A percentile compares a stretch with the other conserved stretches of the same genome.
phyloP scores from a whole-genome alignment of 2,329 filamentous ascomycete species.

The Ascochyta clinopodiicola region DNA sequence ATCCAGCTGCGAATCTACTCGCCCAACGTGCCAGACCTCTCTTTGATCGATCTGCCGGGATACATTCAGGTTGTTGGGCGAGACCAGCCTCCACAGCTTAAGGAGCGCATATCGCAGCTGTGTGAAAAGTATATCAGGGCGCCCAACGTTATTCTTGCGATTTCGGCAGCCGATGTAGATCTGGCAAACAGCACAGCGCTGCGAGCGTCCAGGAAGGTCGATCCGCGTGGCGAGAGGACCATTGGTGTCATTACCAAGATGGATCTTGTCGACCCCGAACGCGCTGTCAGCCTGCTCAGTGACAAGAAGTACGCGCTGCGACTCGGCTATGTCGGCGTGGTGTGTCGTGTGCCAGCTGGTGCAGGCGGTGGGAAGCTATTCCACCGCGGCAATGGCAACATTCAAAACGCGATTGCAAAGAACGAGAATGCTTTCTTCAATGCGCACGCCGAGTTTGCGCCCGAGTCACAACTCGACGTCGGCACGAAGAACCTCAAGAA shows the following conservation, averaged over 20 bases:
- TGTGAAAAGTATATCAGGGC: conserved; percentile 98
- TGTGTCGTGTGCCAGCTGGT: conserved; percentile 76
- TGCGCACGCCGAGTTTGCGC: conserved; percentile 82
- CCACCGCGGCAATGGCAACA: conserved; percentile 79
- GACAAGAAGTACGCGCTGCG: conserved; percentile 94
- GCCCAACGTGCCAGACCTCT: conserved; percentile 92
- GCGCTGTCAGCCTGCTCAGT: conserved; percentile 78
- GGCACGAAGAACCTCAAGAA: conserved; percentile 88
- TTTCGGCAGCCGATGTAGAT: conserved; percentile 97
- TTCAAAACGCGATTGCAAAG: conserved; percentile 80
- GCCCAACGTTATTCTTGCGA: conserved; percentile 95
- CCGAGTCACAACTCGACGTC: conserved; percentile 73
- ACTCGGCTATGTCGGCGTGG: conserved; percentile 95
- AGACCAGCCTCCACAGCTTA: conserved; percentile 88
- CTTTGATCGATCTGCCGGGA: conserved; percentile 92
- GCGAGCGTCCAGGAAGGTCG: conserved; percentile 86
- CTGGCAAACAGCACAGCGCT: conserved; percentile 94
- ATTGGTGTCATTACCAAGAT: conserved; percentile 99
- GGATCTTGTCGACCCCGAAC: conserved; percentile 87
- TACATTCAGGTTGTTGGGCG: conserved; percentile 96
- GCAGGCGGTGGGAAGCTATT: conserved; percentile 72
- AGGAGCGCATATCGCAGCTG: conserved; percentile 93
- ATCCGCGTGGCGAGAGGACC: conserved; percentile 91
- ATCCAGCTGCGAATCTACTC: conserved; percentile 97
- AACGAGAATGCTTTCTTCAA: conserved; percentile 91